phyloP scores from a whole-genome alignment of 163 green algal genomes.

The Chlamydomonas reinhardtii region DNA sequence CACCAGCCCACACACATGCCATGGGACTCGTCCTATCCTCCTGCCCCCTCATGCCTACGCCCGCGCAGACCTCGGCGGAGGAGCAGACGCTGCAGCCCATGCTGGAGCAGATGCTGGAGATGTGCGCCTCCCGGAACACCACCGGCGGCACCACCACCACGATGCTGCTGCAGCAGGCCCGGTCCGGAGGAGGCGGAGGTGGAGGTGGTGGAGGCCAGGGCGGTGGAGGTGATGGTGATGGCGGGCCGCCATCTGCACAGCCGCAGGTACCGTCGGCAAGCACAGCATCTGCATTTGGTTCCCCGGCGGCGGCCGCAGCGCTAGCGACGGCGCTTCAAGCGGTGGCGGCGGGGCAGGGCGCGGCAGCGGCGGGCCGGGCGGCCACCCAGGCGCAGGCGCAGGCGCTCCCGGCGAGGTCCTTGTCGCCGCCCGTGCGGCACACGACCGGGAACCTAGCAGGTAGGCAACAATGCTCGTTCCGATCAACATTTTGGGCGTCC shows the following conservation, averaged over 20 bases:
- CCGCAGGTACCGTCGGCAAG: not conserved
- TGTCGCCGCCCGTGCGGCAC: too few species aligned
- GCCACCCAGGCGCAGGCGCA: not conserved
- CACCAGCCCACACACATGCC: too few species aligned
- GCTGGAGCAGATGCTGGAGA: constrained; percentile 38
- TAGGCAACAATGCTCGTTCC: too few species aligned
- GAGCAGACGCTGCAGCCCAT: constrained; percentile 15
- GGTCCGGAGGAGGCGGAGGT: not conserved
- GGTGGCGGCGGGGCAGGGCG: not conserved
- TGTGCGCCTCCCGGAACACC: not conserved
- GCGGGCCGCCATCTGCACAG: not conserved
- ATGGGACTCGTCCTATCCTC: too few species aligned
- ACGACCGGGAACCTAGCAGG: too few species aligned
- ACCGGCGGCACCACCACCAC: not conserved
- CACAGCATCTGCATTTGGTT: not conserved
- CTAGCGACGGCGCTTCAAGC: not conserved
- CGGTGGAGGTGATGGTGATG: not conserved
- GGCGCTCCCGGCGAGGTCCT: too few species aligned
- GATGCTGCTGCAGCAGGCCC: not conserved
- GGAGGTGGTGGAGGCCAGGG: not conserved
- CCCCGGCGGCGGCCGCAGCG: not conserved
- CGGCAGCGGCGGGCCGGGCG: too few species aligned
- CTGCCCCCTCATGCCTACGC: too few species aligned
- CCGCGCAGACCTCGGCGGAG: not conserved
- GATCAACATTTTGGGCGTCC: too few species aligned